phyloP scores from a whole-genome alignment of 2,329 filamentous ascomycete species.

The Xylaria sp. region DNA sequence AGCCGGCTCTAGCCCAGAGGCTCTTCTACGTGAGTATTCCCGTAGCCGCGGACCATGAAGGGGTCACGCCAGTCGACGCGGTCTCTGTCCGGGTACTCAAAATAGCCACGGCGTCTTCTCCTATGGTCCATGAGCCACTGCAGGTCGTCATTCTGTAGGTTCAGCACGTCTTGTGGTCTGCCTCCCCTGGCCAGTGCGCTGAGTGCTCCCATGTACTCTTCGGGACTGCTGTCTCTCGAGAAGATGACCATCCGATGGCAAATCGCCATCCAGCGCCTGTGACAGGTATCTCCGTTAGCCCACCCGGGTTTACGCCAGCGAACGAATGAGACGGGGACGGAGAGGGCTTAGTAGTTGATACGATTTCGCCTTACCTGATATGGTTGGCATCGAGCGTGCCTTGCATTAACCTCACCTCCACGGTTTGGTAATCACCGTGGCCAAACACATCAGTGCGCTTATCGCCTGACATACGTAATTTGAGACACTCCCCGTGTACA shows the following conservation, averaged over 20 bases:
- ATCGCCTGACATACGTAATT: constrained; percentile 5
- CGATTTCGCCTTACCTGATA: constrained; percentile 12
- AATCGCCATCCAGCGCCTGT: constrained; percentile 24
- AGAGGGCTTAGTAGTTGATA: background rate
- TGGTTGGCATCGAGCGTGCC: constrained; percentile 29
- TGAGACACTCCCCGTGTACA: background rate
- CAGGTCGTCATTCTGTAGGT: constrained; percentile 1
- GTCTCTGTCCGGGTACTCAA: constrained; percentile 48
- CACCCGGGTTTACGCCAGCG: background rate
- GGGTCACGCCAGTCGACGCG: constrained; percentile 21
- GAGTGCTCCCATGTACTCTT: constrained; percentile 3
- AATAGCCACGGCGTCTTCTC: constrained; percentile 7
- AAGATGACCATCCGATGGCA: constrained; percentile 19
- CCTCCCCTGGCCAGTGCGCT: background rate
- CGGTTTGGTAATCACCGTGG: constrained; percentile 21
- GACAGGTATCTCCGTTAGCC: background rate
- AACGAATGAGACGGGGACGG: background rate
- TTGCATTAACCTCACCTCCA: constrained; percentile 30
- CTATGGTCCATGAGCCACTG: constrained; percentile 8
- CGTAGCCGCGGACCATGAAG: constrained; percentile 25
- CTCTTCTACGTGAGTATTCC: constrained; percentile 12
- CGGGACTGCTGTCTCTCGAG: constrained; percentile 43
- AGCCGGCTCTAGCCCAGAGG: background rate
- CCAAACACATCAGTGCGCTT: fast-evolving
- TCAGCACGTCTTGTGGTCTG: background rate